phyloP scores from a whole-genome alignment of 2,329 filamentous ascomycete genomes.

The Lecanosticta acicola region DNA sequence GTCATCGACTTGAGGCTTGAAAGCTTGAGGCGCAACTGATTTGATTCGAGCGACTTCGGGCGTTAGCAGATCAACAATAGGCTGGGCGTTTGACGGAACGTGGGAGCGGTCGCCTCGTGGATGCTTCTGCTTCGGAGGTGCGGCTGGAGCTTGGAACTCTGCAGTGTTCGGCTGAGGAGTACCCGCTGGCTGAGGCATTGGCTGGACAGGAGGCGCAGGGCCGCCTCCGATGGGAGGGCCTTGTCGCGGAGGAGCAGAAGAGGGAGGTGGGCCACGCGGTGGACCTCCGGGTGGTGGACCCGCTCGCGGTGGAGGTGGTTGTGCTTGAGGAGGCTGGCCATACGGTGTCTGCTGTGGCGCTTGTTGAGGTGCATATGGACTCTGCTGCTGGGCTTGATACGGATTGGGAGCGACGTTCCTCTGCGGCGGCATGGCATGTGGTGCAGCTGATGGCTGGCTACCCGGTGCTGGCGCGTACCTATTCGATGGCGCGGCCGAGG shows the following conservation, averaged over 20 bases:
- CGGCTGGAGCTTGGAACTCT: conserved; percentile 8
- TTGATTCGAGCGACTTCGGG: conserved; percentile 87
- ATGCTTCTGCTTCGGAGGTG: conserved; percentile 33
- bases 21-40: conserved; percentile 75
- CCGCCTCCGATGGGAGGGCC: conserved; percentile 28
- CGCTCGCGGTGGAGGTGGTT: conserved; percentile 31
- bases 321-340: conserved; percentile 41
- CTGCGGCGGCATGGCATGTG: conserved; percentile 33
- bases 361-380: conserved; percentile 37
- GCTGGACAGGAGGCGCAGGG: conserved; percentile 34
- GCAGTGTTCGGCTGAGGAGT: conserved; percentile 8
- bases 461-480: conserved; percentile 67
- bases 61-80: conserved; percentile 73
- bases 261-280: conserved; percentile 34
- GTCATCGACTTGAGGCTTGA: conserved; percentile 83
- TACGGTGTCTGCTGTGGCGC: conserved; percentile 34
- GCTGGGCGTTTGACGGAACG: conserved; percentile 70
- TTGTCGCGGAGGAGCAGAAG: conserved; percentile 39
- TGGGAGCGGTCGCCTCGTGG: conserved; percentile 75
- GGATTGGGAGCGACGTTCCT: conserved; percentile 44
- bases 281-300: conserved; percentile 29
- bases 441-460: conserved; percentile 43
- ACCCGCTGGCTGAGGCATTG: conserved; percentile 10
- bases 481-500: conserved; percentile 60
- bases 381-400: conserved; percentile 34